Percentiles rank a stretch among this genome's conserved stretches.
These are phyloP conservation scores for Castanopsis chinensis DNA, from an alignment of 306 rosid genomes.

Conservation along the genomic window DNA sequence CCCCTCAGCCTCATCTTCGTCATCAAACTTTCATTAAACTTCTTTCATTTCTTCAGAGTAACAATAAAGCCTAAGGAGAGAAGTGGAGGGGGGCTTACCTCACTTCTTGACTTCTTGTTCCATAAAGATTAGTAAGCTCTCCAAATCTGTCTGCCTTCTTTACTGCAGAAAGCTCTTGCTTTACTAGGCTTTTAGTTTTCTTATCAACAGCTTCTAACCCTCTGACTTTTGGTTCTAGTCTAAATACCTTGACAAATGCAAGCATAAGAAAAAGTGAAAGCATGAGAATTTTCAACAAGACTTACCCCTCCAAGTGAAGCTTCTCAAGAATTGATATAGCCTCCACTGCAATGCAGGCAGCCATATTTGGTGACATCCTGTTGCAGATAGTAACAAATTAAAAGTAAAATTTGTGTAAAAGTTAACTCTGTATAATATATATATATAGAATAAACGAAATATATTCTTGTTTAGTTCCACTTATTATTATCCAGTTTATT, in stretches of 20 bases:
- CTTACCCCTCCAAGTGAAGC: conserved; percentile 90
- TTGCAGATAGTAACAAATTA: conserved; percentile 28
- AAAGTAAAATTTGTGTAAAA: background rate
- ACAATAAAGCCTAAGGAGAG: conserved; percentile 3
- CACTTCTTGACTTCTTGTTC: conserved; percentile 54
- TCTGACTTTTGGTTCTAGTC: conserved; percentile 75
- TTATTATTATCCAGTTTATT: no score
- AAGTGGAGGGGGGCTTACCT: conserved; percentile 35
- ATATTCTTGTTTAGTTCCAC: no score
- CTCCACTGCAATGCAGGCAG: conserved; percentile 91
- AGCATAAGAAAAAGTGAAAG: background rate
- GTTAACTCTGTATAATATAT: background rate
- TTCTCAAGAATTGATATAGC: conserved; percentile 95
- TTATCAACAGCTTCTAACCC: conserved; percentile 32
- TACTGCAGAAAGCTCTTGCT: conserved; percentile 39
- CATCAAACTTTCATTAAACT: no score
- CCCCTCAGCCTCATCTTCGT: no score
- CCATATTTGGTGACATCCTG: conserved; percentile 94
- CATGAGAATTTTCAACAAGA: background rate
- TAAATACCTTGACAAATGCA: conserved; percentile 54
- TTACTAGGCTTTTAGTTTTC: conserved; percentile 30
- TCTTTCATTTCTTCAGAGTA: no score
- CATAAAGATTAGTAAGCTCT: conserved; percentile 40
- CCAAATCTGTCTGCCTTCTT: conserved; percentile 23
- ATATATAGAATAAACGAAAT: background rate